Conservation (phyloP, 805 yeast genomes). For the Komagataella mondaviorum region DNA sequence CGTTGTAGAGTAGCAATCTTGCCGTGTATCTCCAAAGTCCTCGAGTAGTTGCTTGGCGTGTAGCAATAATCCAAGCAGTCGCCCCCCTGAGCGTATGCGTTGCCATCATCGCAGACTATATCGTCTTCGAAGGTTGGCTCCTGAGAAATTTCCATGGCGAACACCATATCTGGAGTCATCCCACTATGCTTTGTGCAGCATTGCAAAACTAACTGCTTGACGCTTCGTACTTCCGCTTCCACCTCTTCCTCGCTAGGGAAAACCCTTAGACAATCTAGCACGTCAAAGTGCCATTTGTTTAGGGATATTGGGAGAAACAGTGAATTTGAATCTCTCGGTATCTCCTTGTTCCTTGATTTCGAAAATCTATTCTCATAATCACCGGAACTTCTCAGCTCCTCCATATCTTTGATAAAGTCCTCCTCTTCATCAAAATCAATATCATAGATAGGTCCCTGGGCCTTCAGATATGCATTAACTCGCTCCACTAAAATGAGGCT, state of each 20-base stretch:
- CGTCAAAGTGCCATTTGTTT: not conserved
- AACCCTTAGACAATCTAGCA: not conserved
- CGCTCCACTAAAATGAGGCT: not conserved
- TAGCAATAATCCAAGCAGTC: not conserved
- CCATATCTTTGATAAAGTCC: not conserved
- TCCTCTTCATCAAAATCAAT: not conserved
- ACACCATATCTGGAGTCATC: not conserved
- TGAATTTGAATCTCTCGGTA: not conserved
- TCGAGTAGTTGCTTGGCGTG: not conserved
- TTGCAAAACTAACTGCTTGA: not conserved
- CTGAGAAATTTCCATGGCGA: not conserved
- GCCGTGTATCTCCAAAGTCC: not conserved
- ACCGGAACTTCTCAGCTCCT: not conserved
- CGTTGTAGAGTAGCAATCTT: not conserved
- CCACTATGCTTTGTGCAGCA: not conserved
- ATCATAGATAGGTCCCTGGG: not conserved
- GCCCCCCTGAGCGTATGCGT: not conserved
- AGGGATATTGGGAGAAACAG: not conserved
- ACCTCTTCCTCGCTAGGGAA: not conserved
- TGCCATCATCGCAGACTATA: not conserved
- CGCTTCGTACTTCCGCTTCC: not conserved
- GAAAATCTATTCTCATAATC: not conserved
- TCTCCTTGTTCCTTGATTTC: not conserved
- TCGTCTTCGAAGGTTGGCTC: not conserved
- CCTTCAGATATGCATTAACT: not conserved